Evolutionary conservation across 306 rosid species (phyloP), one percentile per base, ranked within the genome.

Genomic region (Hippophae gyantsensis): DNA sequence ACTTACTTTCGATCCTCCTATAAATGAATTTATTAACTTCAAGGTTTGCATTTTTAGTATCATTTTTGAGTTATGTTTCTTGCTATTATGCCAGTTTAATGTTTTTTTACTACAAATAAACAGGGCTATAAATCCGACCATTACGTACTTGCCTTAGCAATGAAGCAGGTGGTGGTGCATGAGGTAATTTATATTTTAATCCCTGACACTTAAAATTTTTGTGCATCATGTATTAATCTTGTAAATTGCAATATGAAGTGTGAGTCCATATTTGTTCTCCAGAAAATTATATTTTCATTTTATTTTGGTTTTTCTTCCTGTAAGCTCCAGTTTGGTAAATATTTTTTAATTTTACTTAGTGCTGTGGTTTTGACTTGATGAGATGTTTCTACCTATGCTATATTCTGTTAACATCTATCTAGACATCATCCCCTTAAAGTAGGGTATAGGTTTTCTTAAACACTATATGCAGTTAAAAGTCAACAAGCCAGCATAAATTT

Each of bases 161-260:
- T 90, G 96, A 90, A 87, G 79, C 87, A 90, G 80, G 74, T 87
- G 72, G 69, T 90, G 79, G 65, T 76, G 55, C 95, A 85, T 14
- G 96, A 90, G 94, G 98, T 90, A 68, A 73, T 84, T 52, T 56
- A 65, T 68, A 66, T 41, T 3, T 32, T 32, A 32, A 32, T 32
- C 38, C 1, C 38, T 0, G 0, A 32, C 38, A 2, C 5, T 32
- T 2, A 32, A 32, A 32, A 32, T 1, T 32, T 32, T 2, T 32
- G 38, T 57, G 74, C 26, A 8, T 54, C 64, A 47, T 38, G 56
- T 48, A 54, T 49, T 56, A 66, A 7, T 57, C 53, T 65, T 66
- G 61, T 13, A 55, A 40, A 62, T 32, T 32, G 38, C 38, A 32
- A 32, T 32, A 32, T 32, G 4, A 32, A 32, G 3, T 32, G 38